phyloP scores from a whole-genome alignment of 148 eudicot genomes.

The Nepenthes gracilis region DNA sequence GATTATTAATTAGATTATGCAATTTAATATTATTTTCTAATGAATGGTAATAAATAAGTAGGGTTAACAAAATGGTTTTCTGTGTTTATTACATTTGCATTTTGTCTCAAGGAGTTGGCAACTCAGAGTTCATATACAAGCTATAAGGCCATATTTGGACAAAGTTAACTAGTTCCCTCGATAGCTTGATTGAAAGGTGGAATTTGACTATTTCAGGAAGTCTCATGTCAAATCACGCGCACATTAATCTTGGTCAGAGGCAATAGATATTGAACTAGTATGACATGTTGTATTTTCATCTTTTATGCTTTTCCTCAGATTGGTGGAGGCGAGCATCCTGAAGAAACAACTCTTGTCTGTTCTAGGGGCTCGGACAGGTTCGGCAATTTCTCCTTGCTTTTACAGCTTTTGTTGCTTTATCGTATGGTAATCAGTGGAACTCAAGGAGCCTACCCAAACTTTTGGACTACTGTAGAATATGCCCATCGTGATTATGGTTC shows the following conservation, averaged over 20 bases:
- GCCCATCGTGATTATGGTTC: not conserved
- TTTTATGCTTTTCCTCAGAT: constrained; percentile 29
- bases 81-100: too few species aligned
- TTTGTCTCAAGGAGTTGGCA: too few species aligned
- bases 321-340: constrained; percentile 90
- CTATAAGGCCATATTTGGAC: too few species aligned
- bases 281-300: not conserved
- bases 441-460: constrained; percentile 1
- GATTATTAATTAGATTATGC: too few species aligned
- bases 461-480: constrained; percentile 2
- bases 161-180: too few species aligned
- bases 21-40: too few species aligned
- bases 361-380: constrained; percentile 95
- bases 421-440: not conserved
- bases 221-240: not conserved
- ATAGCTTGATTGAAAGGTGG: too few species aligned
- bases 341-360: constrained; percentile 83
- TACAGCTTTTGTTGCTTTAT: constrained; percentile 1
- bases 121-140: too few species aligned
- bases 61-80: too few species aligned
- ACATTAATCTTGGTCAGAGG: too few species aligned
- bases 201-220: not conserved
- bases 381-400: constrained; percentile 11
- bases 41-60: too few species aligned
- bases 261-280: not conserved